phyloP scores from a whole-genome alignment of 306 rosid species.

The Ormosia emarginata region DNA sequence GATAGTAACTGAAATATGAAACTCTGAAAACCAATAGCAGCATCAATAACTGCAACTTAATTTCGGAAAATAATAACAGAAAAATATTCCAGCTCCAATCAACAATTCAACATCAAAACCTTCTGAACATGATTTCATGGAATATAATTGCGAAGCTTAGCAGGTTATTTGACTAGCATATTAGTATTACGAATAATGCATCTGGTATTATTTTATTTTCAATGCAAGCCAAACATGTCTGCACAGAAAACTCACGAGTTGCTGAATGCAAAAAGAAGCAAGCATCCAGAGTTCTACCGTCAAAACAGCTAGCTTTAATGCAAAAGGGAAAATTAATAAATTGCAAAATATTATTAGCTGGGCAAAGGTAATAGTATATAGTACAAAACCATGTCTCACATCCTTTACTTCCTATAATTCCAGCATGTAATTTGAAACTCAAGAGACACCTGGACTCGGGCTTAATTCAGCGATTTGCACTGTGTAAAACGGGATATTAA shows the following conservation, averaged over 20 bases:
- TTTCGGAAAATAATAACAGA: not conserved
- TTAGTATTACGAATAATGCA: not conserved
- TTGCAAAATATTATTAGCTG: not conserved
- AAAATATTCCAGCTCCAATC: not conserved
- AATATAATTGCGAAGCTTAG: not conserved
- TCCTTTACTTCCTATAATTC: conserved; percentile 22
- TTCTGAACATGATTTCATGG: not conserved
- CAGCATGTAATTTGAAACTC: conserved; percentile 10
- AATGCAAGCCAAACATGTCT: not conserved
- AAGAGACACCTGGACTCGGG: not conserved
- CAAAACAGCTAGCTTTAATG: not conserved
- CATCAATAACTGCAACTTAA: not conserved
- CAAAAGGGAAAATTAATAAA: not conserved
- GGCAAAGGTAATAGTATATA: conserved; percentile 17
- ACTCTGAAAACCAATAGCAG: not conserved
- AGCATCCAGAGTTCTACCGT: not conserved
- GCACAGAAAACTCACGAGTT: not conserved
- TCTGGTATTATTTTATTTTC: not conserved
- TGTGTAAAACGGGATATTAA: conserved; percentile 3
- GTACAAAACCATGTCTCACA: not conserved
- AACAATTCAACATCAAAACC: not conserved
- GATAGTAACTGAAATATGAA: not conserved
- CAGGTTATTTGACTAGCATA: not conserved
- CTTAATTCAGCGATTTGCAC: not conserved
- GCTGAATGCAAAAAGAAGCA: not conserved